Evolutionary conservation across 2,329 filamentous ascomycete species (phyloP).

Genomic region (Gremmenia infestans): DNA sequence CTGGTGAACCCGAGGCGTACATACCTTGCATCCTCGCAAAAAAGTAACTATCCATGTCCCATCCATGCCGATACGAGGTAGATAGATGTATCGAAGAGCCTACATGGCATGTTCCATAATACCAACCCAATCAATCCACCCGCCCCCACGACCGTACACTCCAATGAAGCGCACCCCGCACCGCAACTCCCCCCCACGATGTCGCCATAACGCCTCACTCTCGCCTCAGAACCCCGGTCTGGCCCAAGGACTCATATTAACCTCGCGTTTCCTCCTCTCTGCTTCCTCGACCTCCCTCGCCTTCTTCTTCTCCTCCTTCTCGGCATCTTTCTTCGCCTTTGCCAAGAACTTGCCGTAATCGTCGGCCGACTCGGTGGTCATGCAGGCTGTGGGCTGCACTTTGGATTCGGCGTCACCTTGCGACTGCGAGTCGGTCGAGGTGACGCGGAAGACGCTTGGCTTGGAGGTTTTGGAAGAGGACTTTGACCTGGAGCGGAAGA

Average conservation of each 20-base stretch:
- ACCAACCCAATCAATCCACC: background rate
- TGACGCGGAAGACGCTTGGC: conserved; percentile 7
- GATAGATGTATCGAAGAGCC: background rate
- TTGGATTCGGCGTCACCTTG: background rate
- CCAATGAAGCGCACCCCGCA: background rate
- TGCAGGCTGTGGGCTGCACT: conserved; percentile 2
- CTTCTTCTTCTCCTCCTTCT: conserved; percentile 15
- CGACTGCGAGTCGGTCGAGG: conserved; percentile 5
- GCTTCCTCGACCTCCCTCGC: conserved; percentile 34
- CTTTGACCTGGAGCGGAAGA: conserved; percentile 16
- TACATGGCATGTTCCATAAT: background rate
- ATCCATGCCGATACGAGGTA: no score
- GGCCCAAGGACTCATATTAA: conserved; percentile 35
- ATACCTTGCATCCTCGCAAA: no score
- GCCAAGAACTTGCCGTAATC: conserved; percentile 22
- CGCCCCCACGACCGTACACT: background rate
- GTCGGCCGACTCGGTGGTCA: conserved; percentile 1
- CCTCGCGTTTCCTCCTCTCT: conserved; percentile 38
- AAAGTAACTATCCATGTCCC: no score
- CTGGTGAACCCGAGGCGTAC: no score
- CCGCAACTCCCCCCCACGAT: background rate
- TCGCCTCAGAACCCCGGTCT: conserved; percentile 8
- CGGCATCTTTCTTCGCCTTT: conserved; percentile 15
- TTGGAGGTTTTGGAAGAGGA: conserved; percentile 19
- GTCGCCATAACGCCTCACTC: background rate